Evolutionary conservation across 345 rosid species (phyloP).

Genomic region (Pistacia integerrima): DNA sequence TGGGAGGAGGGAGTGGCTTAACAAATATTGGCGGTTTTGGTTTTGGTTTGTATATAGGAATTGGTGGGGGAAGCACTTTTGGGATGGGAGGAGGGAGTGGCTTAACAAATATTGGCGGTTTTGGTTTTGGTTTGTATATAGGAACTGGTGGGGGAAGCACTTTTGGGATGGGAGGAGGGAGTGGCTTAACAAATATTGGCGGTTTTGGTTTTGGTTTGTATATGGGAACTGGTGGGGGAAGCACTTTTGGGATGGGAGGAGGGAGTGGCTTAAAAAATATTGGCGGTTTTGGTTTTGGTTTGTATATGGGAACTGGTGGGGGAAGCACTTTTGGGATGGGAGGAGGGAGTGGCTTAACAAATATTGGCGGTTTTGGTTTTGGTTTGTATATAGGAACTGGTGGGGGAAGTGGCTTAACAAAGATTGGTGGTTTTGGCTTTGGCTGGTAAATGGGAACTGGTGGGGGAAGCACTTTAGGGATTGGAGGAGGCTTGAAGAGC

Average conservation of each 20-base stretch:
- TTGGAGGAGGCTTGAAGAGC: constrained; percentile 3
- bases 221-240: neutral
- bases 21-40: constrained; percentile 4
- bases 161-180: constrained; percentile 23
- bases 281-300: neutral
- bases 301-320: neutral
- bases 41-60: constrained; percentile 14
- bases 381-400: constrained; percentile 11
- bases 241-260: constrained; percentile 18
- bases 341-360: constrained; percentile 44
- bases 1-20: constrained; percentile 53
- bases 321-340: neutral
- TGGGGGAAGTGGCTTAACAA: constrained; percentile 24
- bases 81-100: constrained; percentile 29
- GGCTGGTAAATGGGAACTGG: constrained; percentile 25
- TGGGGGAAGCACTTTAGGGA: too few relatives aligned
- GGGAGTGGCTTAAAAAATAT: constrained; percentile 27
- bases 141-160: constrained; percentile 12
- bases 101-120: neutral
- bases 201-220: neutral
- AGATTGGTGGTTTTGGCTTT: constrained; percentile 31
- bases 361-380: constrained; percentile 7
- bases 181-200: constrained; percentile 23
- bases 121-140: neutral
- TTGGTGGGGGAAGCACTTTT: constrained; percentile 7